A percentile compares a stretch with the other conserved stretches of the same genome.
phyloP scores from a whole-genome alignment of 805 yeast species.

The Nakazawaea wyomingensis region DNA sequence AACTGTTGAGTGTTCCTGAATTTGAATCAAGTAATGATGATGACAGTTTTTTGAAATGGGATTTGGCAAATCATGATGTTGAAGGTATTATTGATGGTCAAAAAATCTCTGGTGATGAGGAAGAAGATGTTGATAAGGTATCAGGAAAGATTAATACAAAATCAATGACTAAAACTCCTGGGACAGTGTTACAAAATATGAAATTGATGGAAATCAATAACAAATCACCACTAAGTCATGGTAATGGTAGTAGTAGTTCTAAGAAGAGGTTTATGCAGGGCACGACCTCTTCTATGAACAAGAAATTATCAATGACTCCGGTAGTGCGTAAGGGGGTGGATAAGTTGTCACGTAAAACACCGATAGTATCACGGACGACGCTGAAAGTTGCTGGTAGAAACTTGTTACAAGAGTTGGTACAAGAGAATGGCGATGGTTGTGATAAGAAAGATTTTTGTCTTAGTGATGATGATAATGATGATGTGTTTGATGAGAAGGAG shows the following conservation, averaged over 20 bases:
- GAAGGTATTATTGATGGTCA: neutral
- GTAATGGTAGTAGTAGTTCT: neutral
- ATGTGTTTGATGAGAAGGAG: too few relatives aligned
- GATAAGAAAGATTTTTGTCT: too few relatives aligned
- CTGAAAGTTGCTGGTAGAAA: too few relatives aligned
- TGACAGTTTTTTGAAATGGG: neutral
- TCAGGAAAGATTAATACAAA: neutral
- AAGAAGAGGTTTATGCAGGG: conserved; percentile 1
- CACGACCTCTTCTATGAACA: neutral
- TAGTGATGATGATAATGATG: neutral
- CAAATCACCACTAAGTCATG: neutral
- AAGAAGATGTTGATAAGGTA: neutral
- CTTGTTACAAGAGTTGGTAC: conserved; percentile 1
- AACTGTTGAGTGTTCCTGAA: conserved; percentile 1
- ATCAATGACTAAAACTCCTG: neutral
- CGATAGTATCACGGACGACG: too few relatives aligned
- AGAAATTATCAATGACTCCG: neutral
- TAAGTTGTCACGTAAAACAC: too few relatives aligned
- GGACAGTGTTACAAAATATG: neutral
- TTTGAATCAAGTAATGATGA: neutral
- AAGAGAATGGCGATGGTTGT: neutral
- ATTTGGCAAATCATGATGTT: neutral
- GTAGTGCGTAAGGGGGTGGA: neutral
- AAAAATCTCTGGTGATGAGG: neutral
- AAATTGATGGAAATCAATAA: neutral